Conservation (phyloP, 805 yeast genomes). For the Saturnispora ahearnii region DNA sequence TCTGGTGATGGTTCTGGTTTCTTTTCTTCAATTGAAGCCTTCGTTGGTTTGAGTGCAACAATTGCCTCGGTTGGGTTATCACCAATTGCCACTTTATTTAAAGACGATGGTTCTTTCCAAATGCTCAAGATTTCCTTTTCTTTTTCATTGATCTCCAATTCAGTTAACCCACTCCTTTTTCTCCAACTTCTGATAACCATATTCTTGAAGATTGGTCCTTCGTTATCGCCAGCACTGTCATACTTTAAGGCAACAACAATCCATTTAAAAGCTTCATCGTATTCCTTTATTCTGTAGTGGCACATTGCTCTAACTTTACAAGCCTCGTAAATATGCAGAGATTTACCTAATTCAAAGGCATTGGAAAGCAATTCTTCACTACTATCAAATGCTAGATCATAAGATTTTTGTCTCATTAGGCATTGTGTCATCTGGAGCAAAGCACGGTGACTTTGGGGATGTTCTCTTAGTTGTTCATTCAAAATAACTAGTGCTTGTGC, state of each 20-base stretch:
- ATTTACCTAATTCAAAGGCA: constrained; percentile 39
- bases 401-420: constrained; percentile 37
- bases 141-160: constrained; percentile 2
- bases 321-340: constrained; percentile 38
- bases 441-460: constrained; percentile 39
- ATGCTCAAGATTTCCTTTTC: neutral
- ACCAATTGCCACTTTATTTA: neutral
- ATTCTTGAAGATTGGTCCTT: constrained; percentile 39
- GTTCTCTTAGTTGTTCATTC: constrained; percentile 32
- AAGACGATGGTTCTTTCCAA: neutral
- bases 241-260: constrained; percentile 35
- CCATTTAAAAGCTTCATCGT: constrained; percentile 32
- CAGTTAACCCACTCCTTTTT: constrained; percentile 29
- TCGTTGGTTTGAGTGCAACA: neutral
- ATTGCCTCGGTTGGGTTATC: neutral
- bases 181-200: constrained; percentile 29
- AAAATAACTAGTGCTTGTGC: constrained; percentile 36
- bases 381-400: constrained; percentile 40
- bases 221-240: constrained; percentile 34
- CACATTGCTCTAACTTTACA: constrained; percentile 42
- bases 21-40: neutral
- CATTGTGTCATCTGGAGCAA: constrained; percentile 41
- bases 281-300: constrained; percentile 37
- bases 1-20: neutral
- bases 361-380: constrained; percentile 33